Percentiles rank a stretch among this genome's conserved stretches.
Evolutionary conservation across 179 eudicot genomes (phyloP).

Genomic region (Vitellaria paradoxa): DNA sequence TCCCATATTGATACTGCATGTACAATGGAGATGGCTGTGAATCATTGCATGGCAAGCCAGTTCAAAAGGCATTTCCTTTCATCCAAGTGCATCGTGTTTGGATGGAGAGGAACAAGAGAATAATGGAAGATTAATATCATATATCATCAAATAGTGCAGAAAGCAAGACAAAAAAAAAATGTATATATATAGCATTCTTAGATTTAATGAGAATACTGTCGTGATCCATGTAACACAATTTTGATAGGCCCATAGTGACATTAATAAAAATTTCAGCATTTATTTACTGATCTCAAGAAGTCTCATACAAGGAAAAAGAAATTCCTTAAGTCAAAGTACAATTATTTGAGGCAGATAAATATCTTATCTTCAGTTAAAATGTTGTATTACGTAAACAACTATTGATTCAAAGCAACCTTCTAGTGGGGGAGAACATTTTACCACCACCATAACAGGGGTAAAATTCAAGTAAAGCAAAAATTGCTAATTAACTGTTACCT

Average conservation of each 20-base stretch:
- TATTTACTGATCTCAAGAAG: not conserved
- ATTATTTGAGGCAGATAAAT: not conserved
- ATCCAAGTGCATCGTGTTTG: not conserved
- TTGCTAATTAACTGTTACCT: constrained; percentile 46
- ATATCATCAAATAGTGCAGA: not conserved
- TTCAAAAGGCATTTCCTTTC: not conserved
- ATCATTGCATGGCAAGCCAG: not conserved
- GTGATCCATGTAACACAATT: not conserved
- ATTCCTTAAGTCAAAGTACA: not conserved
- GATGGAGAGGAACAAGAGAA: not conserved
- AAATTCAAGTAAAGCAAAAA: constrained; percentile 8
- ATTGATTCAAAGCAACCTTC: not conserved
- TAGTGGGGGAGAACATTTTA: not conserved
- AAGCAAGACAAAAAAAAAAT: not conserved
- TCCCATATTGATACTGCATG: not conserved
- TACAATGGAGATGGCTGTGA: not conserved
- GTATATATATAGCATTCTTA: not conserved
- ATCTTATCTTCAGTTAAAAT: not conserved
- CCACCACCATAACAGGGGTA: not conserved
- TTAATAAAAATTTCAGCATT: not conserved
- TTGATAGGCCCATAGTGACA: not conserved
- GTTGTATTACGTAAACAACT: not conserved
- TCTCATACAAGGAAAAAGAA: not conserved
- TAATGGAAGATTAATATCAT: not conserved
- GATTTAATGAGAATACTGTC: not conserved